Evolutionary conservation across 1,284 basidiomycete species (phyloP).

Genomic region (Lignosus rhinocerotis): DNA sequence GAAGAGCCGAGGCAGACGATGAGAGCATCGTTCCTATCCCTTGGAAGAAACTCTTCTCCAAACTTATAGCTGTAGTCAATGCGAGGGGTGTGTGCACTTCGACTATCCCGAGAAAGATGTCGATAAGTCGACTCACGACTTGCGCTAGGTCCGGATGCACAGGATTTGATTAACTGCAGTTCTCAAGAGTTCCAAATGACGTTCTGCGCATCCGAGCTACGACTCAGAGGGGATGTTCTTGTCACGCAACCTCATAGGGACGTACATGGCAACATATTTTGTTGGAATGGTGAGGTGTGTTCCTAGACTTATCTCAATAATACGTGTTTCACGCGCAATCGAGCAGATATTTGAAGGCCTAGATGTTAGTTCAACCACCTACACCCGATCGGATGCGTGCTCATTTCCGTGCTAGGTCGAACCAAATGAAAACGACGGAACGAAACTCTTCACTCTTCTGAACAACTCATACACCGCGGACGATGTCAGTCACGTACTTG

Average conservation of each 20-base stretch:
- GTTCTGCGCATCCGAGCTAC: slow-evolving; percentile 80
- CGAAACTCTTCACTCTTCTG: slow-evolving; percentile 61
- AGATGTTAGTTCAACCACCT: slow-evolving; percentile 41
- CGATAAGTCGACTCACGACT: background rate
- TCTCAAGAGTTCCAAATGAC: slow-evolving; percentile 35
- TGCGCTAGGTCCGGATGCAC: slow-evolving; percentile 63
- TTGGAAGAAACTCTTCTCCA: slow-evolving; percentile 34
- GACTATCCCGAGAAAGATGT: background rate
- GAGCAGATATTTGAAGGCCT: slow-evolving; percentile 77
- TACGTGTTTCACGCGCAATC: background rate
- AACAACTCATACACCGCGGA: slow-evolving; percentile 39
- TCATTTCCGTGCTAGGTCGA: slow-evolving; percentile 40
- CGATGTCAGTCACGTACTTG: slow-evolving; percentile 53
- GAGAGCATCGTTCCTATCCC: slow-evolving; percentile 1
- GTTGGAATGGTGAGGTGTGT: slow-evolving; percentile 90
- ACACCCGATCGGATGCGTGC: background rate
- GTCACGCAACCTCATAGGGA: slow-evolving; percentile 73
- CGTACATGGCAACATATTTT: slow-evolving; percentile 61
- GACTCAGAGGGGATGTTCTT: slow-evolving; percentile 64
- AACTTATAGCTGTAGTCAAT: slow-evolving; percentile 46
- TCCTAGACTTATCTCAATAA: background rate
- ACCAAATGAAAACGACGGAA: slow-evolving; percentile 76
- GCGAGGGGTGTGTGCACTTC: slow-evolving; percentile 43
- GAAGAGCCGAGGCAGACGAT: slow-evolving; percentile 4
- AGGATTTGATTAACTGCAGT: slow-evolving; percentile 31